Evolutionary conservation across 139 green algal species (phyloP).

Genomic region (Raphidocelis subcapitata): DNA sequence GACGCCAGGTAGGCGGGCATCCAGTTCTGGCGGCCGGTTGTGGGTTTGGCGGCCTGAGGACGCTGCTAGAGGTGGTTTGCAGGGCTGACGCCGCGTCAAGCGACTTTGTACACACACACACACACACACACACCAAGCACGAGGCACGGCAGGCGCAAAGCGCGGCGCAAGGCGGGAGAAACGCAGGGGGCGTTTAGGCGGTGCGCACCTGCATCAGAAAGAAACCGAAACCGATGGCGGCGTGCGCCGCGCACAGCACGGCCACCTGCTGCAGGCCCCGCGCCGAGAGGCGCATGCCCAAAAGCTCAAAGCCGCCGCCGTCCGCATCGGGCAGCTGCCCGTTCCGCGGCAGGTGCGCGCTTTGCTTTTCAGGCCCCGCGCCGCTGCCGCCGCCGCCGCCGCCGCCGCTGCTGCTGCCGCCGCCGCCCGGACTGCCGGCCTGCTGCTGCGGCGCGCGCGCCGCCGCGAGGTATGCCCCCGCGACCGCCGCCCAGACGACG

Average conservation of each 20-base stretch:
- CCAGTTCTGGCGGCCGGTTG: slow-evolving; percentile 27
- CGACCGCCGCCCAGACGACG: slow-evolving; percentile 32
- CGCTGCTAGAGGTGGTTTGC: too few species aligned
- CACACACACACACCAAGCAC: too few species aligned
- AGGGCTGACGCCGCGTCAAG: too few species aligned
- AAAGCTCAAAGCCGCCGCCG: neutral
- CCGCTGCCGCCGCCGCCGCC: too few species aligned
- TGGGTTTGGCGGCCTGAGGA: too few species aligned
- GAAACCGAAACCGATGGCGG: slow-evolving; percentile 66
- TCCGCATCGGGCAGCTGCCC: neutral
- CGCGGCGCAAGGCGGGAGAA: too few species aligned
- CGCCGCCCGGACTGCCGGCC: neutral
- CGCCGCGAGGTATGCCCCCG: neutral
- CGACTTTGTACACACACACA: too few species aligned
- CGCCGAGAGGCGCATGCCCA: neutral
- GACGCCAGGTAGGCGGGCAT: slow-evolving; percentile 62
- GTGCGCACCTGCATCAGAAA: slow-evolving; percentile 51
- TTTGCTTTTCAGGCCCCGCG: neutral
- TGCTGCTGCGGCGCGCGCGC: slow-evolving; percentile 1
- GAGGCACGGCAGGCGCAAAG: too few species aligned
- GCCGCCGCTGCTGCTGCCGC: neutral
- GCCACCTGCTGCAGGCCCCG: slow-evolving; percentile 38
- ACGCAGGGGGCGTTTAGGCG: neutral
- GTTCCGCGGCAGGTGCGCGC: neutral
- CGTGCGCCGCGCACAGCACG: slow-evolving; percentile 54